Base-by-base conservation (phyloP, 176 grass and related monocot species). In the Eragrostis curvula region DNA sequence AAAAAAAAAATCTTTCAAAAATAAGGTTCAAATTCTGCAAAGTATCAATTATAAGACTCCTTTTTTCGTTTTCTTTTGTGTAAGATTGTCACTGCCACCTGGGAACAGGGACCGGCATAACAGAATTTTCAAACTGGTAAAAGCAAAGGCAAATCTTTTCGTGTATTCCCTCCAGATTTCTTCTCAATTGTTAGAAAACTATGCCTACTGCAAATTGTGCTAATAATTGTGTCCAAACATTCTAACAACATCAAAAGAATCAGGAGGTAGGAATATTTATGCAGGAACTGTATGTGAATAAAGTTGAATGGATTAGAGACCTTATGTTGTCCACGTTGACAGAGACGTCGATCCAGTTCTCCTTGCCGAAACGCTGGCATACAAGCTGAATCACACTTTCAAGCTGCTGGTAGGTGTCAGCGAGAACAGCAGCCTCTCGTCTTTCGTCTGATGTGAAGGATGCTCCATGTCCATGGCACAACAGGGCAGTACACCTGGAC, bases 281-380 rank as follows among this genome's bases (percentile, higher is more conserved):
- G 30, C 51, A 83, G 67, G n/a, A 50, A 63, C 46, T 17, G 46
- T 27, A 14, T 45, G 20, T 40, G 60, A 65, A 27, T 4, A 68
- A 10, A 58, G 32, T 27, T 75, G 24, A 72, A 64, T 41, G 12
- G 23, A 74, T 17, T n/a, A 65, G 57, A 28, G 14, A 97, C 94
- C 91, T 86, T 86, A 97, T 90, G 84, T 90, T 97, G 74, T 97
- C 94, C 12, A 97, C 87, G 20, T 83, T 81, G 40, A 90, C 68
- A 3, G 64, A 17, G 24, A 97, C 82, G 64, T 94, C 91, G 52
- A 94, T 90, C 94, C 91, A 94, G 85, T 87, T 59, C 92, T 72
- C 62, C 73, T 78, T 65, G 90, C 49, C 18, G 68, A 50, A n/a
- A 92, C 80, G 64, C 79, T 88, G n/a, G 75, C 86, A 92, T 6